phyloP scores from a whole-genome alignment of 208 protist species.

The Acanthamoeba sp. region DNA sequence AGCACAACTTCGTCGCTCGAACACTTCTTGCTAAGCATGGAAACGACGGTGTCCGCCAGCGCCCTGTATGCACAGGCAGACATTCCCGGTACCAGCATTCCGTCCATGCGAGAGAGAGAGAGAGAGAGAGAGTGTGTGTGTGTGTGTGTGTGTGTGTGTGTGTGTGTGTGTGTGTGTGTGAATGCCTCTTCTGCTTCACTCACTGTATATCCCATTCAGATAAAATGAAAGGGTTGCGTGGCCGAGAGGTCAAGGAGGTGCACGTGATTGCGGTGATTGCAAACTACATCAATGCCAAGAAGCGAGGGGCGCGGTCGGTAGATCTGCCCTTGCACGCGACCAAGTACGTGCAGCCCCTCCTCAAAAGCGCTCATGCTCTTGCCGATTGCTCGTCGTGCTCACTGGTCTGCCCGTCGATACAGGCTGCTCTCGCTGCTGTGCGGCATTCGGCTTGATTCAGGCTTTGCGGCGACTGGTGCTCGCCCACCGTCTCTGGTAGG shows the following conservation, averaged over 20 bases:
- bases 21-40: constrained; percentile 6
- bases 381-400: neutral
- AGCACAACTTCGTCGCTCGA: constrained; percentile 26
- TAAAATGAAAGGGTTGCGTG: neutral
- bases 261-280: neutral
- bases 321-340: neutral
- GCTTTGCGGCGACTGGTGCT: constrained; percentile 8
- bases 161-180: no score
- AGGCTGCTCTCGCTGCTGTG: constrained; percentile 55
- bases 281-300: neutral
- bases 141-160: no score
- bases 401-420: neutral
- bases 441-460: neutral
- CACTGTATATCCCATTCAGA: no score
- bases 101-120: neutral
- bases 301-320: neutral
- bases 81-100: neutral
- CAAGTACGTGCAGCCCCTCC: neutral
- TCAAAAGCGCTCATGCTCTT: neutral
- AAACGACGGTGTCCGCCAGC: neutral
- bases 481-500: constrained; percentile 46
- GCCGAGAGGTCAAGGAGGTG: neutral
- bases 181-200: no score
- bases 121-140: no score
- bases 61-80: neutral